These are phyloP conservation scores for Geum urbanum DNA, from an alignment of 306 rosid genomes.

Conservation along the genomic window DNA sequence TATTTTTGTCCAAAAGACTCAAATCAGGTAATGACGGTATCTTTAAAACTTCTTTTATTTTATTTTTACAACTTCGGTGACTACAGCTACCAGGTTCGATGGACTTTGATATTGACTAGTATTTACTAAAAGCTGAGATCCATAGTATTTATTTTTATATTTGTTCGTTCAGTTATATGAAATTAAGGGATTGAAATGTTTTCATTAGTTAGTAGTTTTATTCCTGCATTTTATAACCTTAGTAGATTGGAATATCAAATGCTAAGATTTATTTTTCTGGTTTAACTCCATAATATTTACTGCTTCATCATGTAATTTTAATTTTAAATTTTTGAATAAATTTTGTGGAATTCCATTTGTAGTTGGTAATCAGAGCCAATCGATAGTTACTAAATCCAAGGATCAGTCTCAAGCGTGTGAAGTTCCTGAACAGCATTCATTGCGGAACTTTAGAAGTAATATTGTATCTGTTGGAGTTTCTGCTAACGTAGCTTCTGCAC, in stretches of 20 bases:
- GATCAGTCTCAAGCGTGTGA: conserved; percentile 13
- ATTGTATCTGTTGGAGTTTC: conserved; percentile 1
- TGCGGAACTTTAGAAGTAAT: not conserved
- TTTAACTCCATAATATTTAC: too few relatives aligned
- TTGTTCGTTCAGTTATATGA: too few relatives aligned
- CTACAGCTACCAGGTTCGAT: too few relatives aligned
- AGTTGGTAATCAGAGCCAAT: not conserved
- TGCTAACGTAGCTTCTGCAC: conserved; percentile 9
- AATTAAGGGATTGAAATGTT: too few relatives aligned
- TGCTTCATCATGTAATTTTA: too few relatives aligned
- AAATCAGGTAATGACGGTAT: not conserved
- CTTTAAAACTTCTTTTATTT: not conserved
- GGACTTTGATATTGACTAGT: too few relatives aligned
- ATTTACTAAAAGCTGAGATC: too few relatives aligned
- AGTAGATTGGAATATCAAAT: not conserved
- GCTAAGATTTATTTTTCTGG: too few relatives aligned
- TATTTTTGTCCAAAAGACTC: not conserved
- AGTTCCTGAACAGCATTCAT: not conserved
- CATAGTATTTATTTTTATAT: not conserved
- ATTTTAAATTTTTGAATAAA: too few relatives aligned
- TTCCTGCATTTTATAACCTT: too few relatives aligned
- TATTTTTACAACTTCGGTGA: too few relatives aligned
- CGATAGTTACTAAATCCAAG: not conserved
- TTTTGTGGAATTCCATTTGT: not conserved
- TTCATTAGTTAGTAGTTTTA: too few relatives aligned